Base-by-base conservation (phyloP, 352 stramenopile species). In the Blastocystis sp. region DNA sequence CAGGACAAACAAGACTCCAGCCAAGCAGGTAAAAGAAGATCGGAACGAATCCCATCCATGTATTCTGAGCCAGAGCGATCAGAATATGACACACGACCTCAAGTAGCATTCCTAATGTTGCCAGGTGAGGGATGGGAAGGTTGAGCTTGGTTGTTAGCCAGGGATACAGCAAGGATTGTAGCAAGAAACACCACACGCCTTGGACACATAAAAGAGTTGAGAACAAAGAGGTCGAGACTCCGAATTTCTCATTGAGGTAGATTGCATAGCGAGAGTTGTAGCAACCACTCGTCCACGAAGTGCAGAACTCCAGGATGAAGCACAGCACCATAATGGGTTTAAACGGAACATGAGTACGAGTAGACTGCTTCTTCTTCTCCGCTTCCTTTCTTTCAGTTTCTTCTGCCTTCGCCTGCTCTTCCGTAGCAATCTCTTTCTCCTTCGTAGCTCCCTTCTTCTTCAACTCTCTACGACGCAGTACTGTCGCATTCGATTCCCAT, bases 71-170 rank as follows among this genome's bases (percentile, higher is more conserved):
- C 16, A 66, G 0, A 5, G 37, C 26, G 11, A 85, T 85, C 3
- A 43, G 9, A 16, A 85, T 8, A 43, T 85, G 63, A 16, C 47
- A 41, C 20, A 66, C 24, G 41, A 85, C 59, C 41, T 66, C 47
- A 20, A 85, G 26, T n/a, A 85, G 18, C 37, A 66, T 66, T 11
- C 73, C 73, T 20, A 37, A 37, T 9, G 68, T 53, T 34, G 43
- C 73, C n/a, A 85, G 34, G 13, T 62, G 68, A n/a, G 73, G 73
- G 47, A 85, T 85, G 30, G 73, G 73, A n/a, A 85, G 16, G 34
- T 85, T 85, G 20, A 64, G 16, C 20, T 62, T 63, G 11, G 8
- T 66, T 0, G 34, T 73, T 8, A 73, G 8, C 34, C 63, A 73
- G 63, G 63, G 63, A 47, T 73, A 73, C 7, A 45, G 11, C 5